Evolutionary conservation across 345 rosid species (phyloP), one percentile per base, ranked within the genome.

Genomic region (Trapa incisa): DNA sequence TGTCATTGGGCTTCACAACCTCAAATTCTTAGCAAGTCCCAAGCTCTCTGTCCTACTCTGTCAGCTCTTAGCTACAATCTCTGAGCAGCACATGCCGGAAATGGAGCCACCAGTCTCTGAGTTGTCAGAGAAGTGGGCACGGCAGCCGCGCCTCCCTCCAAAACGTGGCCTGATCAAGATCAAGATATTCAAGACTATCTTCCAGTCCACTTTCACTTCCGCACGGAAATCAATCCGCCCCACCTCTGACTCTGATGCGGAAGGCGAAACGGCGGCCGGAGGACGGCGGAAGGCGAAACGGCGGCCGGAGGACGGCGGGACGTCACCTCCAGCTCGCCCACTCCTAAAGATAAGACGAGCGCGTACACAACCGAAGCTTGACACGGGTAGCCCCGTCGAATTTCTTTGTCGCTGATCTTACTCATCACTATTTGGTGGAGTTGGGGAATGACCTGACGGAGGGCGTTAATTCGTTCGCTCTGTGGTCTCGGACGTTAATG

Each of bases 301-400:
- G 45, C 12, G 6, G 41, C 41, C 0, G 69, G 32, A 32, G 16
- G 69, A 48, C 13, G 69, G 29, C 32, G 69, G 1, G n/a, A 36
- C 43, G 69, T 3, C n/a, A 66, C 60, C 32, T 17, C 69, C 37
- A 66, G 45, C 69, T 66, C 69, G 43, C 60, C 60, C 9, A 50
- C 69, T 45, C 69, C 69, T 14, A 17, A 50, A 13, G 54, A 11
- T 3, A 50, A 17, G 15, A 13, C 11, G 35, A 66, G 69, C 69
- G 69, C 60, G 35, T 50, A 66, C 69, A 66, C 8, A 39, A 48
- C 69, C 4, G 35, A 5, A 14, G 48, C 68, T 3, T 66, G 60
- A 54, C 60, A 4, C 60, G 32, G 33, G 7, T 53, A 15, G 33
- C 33, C 58, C 33, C 33, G 48, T 45, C 48, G 48, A 45, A 7